These are phyloP conservation scores for Gentiana dahurica DNA, from an alignment of 257 asterid genomes.

Conservation along the genomic window DNA sequence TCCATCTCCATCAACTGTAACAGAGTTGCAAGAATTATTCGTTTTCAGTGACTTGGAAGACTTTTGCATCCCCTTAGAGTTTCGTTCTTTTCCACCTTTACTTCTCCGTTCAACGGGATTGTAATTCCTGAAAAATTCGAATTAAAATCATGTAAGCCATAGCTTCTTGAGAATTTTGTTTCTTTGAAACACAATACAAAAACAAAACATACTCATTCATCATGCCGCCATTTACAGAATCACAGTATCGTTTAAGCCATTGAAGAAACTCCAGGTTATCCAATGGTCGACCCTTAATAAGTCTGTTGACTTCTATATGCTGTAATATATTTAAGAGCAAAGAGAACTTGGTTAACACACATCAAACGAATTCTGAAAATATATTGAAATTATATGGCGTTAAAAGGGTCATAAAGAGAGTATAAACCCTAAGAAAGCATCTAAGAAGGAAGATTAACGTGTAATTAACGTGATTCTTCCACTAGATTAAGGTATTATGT, in stretches of 20 bases:
- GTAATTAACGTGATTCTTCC: no score
- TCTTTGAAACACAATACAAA: slow-evolving; percentile 7
- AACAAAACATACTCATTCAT: slow-evolving; percentile 56
- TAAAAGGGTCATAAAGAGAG: background rate
- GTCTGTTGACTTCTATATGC: slow-evolving; percentile 93
- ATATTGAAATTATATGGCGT: background rate
- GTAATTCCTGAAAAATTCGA: slow-evolving; percentile 43
- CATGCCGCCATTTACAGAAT: slow-evolving; percentile 76
- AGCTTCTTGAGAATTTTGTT: background rate
- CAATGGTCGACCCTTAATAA: slow-evolving; percentile 82
- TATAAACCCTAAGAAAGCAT: background rate
- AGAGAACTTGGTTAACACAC: background rate
- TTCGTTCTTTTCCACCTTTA: slow-evolving; percentile 67
- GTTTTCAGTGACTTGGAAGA: slow-evolving; percentile 60
- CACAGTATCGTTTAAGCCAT: slow-evolving; percentile 93
- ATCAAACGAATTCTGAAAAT: no score
- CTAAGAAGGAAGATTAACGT: no score
- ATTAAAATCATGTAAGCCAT: slow-evolving; percentile 13
- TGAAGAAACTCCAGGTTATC: slow-evolving; percentile 95
- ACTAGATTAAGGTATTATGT: no score
- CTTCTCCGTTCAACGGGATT: slow-evolving; percentile 80
- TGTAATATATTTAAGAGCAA: slow-evolving; percentile 21
- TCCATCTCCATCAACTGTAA: slow-evolving; percentile 27
- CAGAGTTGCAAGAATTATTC: slow-evolving; percentile 34
- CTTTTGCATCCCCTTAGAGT: slow-evolving; percentile 44